Base-by-base conservation (phyloP, 2,329 filamentous ascomycete genomes). In the Ustilaginoidea virens region DNA sequence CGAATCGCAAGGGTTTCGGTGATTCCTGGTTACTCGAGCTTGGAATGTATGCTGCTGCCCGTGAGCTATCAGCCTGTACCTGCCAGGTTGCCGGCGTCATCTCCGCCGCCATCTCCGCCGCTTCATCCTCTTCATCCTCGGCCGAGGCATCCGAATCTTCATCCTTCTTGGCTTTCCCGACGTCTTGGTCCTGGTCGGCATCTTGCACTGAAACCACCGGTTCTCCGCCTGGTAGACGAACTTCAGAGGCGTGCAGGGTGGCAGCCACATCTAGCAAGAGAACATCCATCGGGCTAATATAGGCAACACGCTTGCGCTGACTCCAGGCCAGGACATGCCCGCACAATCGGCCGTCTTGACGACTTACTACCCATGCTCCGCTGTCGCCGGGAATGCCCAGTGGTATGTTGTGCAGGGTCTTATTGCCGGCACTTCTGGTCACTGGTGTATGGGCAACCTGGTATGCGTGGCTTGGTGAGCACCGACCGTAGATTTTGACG, bases 281-380 rank as follows among this genome's bases (percentile, higher is more conserved):
- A 3, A 94, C 67, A 33, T 94, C 81, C 87, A 96, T 96, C 0
- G 87, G 87, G 36, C 83, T 90, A 36, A 96, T 90, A 49, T 93
- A 96, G 0, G 85, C 85, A 5, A 83, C 75, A 23, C 72, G 72
- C 45, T 80, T 87, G 36, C 75, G 72, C 37, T 74, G 69, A 40
- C 79, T 87, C 74, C 80, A 92, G 0, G 87, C 87, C 9, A 96
- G 63, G 0, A 96, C 81, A 43, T 94, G 87, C 0, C 87, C 87
- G 41, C 82, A 90, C 3, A 94, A 72, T 21, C 74, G 69, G 2
- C 83, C 83, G n/a, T 74, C 64, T 5, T 67, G 65, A 33, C 80
- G 77, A 41, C 87, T 80, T 11, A 94, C 74, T 4, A 96, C 72
- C 87, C 87, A 96, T 1, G 87, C 87, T 4, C 87, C 87, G 5